Conservation (phyloP, 1,284 basidiomycete genomes). For the Ganoderma multipileum region DNA sequence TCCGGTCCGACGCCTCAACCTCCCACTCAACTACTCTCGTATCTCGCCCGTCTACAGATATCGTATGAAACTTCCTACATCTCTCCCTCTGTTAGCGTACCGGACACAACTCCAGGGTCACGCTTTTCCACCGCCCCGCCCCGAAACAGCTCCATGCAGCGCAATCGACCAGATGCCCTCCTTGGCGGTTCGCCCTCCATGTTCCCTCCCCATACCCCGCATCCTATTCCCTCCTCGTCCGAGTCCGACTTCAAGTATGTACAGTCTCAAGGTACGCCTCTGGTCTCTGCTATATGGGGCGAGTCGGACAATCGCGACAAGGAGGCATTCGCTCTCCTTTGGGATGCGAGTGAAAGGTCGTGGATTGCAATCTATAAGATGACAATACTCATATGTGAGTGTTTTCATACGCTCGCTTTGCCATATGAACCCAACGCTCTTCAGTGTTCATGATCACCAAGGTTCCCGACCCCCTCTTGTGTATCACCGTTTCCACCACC, state of each 20-base stretch:
- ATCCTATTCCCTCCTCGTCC: conserved; percentile 73
- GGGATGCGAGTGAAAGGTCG: conserved; percentile 58
- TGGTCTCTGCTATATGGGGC: conserved; percentile 79
- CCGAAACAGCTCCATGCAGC: conserved; percentile 37
- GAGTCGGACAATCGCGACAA: conserved; percentile 53
- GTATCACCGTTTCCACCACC: conserved; percentile 81
- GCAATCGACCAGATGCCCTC: conserved; percentile 42
- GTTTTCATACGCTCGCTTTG: neutral
- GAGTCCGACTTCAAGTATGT: conserved; percentile 78
- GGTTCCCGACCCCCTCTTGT: conserved; percentile 77
- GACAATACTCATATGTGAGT: conserved; percentile 78
- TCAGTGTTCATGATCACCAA: conserved; percentile 78
- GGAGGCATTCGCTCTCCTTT: conserved; percentile 69
- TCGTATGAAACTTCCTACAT: conserved; percentile 86
- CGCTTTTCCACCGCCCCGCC: conserved; percentile 36
- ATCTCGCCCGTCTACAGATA: conserved; percentile 77
- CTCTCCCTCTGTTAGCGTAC: conserved; percentile 49
- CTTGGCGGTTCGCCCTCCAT: conserved; percentile 59
- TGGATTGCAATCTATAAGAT: conserved; percentile 84
- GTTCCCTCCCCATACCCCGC: conserved; percentile 77
- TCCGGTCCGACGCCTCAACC: conserved; percentile 48
- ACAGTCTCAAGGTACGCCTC: conserved; percentile 75
- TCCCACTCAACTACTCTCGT: conserved; percentile 63
- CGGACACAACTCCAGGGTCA: conserved; percentile 27
- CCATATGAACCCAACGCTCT: neutral